Conservation (phyloP, 352 stramenopile species). For the Phytophthora palmivora region DNA sequence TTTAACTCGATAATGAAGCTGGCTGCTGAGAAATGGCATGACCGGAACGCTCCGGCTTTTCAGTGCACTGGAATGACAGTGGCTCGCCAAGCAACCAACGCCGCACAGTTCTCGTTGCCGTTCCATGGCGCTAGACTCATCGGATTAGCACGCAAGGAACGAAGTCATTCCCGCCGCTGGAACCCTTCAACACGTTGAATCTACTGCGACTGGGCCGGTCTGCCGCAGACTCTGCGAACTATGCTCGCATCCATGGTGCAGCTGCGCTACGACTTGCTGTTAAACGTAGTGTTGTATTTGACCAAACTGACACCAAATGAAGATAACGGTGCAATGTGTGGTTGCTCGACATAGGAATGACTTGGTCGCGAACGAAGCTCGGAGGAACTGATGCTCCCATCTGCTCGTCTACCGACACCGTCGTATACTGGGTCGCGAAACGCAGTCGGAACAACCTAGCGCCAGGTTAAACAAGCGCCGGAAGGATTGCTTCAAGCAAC, state of each 20-base stretch:
- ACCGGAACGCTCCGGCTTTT: constrained; percentile 17
- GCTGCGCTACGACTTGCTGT: constrained; percentile 5
- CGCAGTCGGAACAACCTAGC: no score
- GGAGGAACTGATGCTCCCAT: background rate
- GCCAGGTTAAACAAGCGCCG: no score
- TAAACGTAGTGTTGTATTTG: constrained; percentile 1
- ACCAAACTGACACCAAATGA: background rate
- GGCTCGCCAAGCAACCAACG: background rate
- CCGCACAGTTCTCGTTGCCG: constrained; percentile 7
- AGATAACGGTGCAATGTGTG: background rate
- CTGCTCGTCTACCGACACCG: background rate
- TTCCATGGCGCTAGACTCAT: constrained; percentile 21
- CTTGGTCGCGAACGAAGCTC: background rate
- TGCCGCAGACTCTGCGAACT: no score
- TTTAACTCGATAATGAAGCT: background rate
- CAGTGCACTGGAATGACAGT: constrained; percentile 23
- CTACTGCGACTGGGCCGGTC: background rate
- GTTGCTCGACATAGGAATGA: no score
- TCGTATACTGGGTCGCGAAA: no score
- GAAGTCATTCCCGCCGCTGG: constrained; percentile 25
- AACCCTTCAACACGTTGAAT: constrained; percentile 22
- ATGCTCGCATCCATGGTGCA: constrained; percentile 10
- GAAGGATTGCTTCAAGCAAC: background rate
- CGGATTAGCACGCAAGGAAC: background rate
- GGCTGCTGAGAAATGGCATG: constrained; percentile 30